Evolutionary conservation across 1,284 basidiomycete species (phyloP), one percentile per base, ranked within the genome.

Genomic region (Heterobasidion parviporum): DNA sequence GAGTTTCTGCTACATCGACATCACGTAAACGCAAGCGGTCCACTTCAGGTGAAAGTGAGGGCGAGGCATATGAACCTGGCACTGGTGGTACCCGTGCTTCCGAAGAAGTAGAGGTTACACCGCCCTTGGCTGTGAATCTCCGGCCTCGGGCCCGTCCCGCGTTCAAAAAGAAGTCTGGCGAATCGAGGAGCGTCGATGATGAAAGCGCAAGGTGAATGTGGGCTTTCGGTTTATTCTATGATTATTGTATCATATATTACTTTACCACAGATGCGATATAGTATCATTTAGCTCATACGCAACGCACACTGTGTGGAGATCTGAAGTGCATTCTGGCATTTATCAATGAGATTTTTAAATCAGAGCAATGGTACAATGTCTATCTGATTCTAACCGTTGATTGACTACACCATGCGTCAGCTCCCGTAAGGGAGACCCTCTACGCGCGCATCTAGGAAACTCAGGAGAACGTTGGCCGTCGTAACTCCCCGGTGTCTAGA

Each of bases 131-230:
- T 9, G 65, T 67, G 3, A 64, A 65, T 41, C 63, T 74, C 33
- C 71, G 75, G 16, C 72, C 75, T 43, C 69, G 74, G 52, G 66
- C 69, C 32, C 68, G 65, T 57, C 69, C 69, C 38, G 66, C 58
- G 15, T 63, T 65, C 53, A 61, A 59, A 54, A 50, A 55, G 34
- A 58, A 55, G 33, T 46, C n/a, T 26, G 26, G 26, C 26, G 4
- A 16, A n/a, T 26, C 45, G 32, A 20, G 26, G 8, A 26, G 38
- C 10, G n/a, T 41, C 38, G 26, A 26, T 26, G 26, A 26, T 41
- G 38, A n/a, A 41, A 41, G 12, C 10, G 38, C 38, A 41, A n/a
- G 41, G 41, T 18, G 38, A 53, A 26, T 43, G n/a, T 44, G 38
- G n/a, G 52, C 20, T 14, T 33, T 9, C 36, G 18, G 10, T 14